Evolutionary conservation across 257 asterid species (phyloP).

Genomic region (Nicotiana otophora): DNA sequence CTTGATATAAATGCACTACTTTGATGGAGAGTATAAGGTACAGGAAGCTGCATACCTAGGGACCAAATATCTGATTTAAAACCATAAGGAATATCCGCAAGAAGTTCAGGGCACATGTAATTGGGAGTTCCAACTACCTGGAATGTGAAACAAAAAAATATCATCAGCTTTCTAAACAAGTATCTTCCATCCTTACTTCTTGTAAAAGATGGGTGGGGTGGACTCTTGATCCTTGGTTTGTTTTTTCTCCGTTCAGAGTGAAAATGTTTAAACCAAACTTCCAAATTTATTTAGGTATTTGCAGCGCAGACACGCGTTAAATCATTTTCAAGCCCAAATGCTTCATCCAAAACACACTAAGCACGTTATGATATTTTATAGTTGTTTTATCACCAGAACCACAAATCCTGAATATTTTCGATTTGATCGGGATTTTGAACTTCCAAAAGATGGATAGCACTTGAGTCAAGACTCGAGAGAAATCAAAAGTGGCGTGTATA

Average conservation of each 20-base stretch:
- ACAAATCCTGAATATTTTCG: neutral
- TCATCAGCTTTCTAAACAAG: neutral
- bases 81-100: constrained; percentile 97
- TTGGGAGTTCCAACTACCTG: constrained; percentile 99
- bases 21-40: neutral
- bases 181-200: neutral
- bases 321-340: too few relatives aligned
- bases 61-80: constrained; percentile 99
- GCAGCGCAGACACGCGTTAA: neutral
- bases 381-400: neutral
- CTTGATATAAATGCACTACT: neutral
- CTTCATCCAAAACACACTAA: too few relatives aligned
- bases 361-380: neutral
- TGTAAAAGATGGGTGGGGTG: neutral
- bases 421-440: neutral
- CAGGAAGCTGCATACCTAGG: constrained; percentile 52
- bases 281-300: neutral
- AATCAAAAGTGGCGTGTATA: neutral
- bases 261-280: neutral
- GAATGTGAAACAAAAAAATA: neutral
- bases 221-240: neutral
- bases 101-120: constrained; percentile 99
- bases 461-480: neutral
- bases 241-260: neutral
- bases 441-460: neutral